phyloP scores from a whole-genome alignment of 805 yeast genomes.

The Wickerhamiella azyma region DNA sequence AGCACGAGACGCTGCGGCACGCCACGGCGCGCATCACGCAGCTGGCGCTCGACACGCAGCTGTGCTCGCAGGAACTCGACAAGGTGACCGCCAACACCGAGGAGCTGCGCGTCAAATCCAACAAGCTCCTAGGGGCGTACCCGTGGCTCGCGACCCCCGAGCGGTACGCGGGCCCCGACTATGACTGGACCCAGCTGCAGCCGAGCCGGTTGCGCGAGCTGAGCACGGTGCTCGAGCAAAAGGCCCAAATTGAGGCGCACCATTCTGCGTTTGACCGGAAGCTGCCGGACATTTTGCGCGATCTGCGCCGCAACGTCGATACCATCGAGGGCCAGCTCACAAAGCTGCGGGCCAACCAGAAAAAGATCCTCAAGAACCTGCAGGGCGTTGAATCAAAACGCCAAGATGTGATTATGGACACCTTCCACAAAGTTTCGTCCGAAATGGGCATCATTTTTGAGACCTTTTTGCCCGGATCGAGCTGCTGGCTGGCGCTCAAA shows the following conservation, averaged over 20 bases:
- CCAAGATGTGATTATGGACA: slow-evolving; percentile 62
- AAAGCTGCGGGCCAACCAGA: slow-evolving; percentile 78
- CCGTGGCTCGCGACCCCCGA: background rate
- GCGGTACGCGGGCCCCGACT: background rate
- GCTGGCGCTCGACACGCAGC: background rate
- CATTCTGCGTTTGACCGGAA: slow-evolving; percentile 9
- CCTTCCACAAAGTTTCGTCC: slow-evolving; percentile 73
- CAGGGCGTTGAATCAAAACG: slow-evolving; percentile 73
- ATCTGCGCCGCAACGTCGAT: slow-evolving; percentile 64
- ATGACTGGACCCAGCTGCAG: background rate
- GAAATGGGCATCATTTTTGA: slow-evolving; percentile 87
- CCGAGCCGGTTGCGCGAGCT: background rate
- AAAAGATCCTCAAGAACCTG: slow-evolving; percentile 80
- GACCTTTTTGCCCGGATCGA: slow-evolving; percentile 77
- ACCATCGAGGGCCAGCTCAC: slow-evolving; percentile 65
- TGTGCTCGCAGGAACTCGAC: background rate
- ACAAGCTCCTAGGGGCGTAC: background rate
- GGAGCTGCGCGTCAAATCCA: background rate
- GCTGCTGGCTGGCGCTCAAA: slow-evolving; percentile 74
- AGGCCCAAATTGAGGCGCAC: slow-evolving; percentile 6
- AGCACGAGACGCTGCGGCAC: background rate
- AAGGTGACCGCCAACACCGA: background rate
- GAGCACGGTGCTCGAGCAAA: background rate
- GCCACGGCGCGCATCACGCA: background rate
- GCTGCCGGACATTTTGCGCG: background rate